Base-by-base conservation (phyloP, 345 rosid species). In the Kandelia obovata region DNA sequence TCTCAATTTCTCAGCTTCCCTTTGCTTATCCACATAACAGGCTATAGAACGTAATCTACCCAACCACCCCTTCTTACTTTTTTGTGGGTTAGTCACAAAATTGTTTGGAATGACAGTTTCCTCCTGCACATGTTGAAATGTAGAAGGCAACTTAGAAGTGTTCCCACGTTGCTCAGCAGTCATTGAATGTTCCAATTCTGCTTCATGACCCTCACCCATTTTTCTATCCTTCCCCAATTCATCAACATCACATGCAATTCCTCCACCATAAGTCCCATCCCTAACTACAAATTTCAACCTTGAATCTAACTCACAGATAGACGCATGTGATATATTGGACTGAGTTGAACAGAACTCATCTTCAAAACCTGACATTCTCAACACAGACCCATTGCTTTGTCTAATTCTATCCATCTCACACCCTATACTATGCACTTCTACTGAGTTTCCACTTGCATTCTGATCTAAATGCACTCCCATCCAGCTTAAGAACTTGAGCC, bases 11-110 rank as follows among this genome's bases (percentile, higher is more conserved):
- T 84, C 71, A 64, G 75, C 74, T 43, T 71, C 73, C 52, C 69
- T 75, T 70, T 77, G 84, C 37, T 68, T 74, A 71, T 86, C 85
- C 27, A 74, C 75, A 10, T 70, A 79, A 67, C 98, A 91, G 7
- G 91, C 64, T 9, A 89, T 66, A 61, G 91, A 81, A 11, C 83
- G 82, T 66, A 92, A 74, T 77, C 81, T 82, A 71, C 60, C 75
- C 64, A 92, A 61, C 97, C 98, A 92, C 65, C 82, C 66, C 53
- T 81, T 83, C 78, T 83, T 90, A 30, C 62, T 83, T 60, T 71
- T 75, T 83, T 81, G 86, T 35, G 69, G 59, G 13, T 75, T 71
- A 56, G 76, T 79, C 1, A 37, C 43, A 0, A 58, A 27, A 73
- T 63, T 71, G 51, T 64, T 79, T 49, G 69, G 77, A 79, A 75